Percentiles rank a stretch among this genome's conserved stretches.
Evolutionary conservation across 495 filamentous ascomycete genomes (phyloP).

Genomic region (Entonaema liquescens): DNA sequence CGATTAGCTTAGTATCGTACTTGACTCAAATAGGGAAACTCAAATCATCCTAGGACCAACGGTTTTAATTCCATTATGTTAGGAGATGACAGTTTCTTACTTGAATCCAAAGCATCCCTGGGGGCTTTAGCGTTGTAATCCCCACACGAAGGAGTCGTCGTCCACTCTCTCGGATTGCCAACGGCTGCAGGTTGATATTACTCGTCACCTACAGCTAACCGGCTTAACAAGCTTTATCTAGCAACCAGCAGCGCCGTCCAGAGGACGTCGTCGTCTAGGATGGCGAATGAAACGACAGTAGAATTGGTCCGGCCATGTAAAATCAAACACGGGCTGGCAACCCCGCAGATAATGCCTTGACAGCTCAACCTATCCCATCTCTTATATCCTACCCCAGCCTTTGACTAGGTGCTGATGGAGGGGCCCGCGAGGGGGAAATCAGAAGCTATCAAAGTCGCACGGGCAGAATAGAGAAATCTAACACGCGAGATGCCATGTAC

Average conservation of each 20-base stretch:
- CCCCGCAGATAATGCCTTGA: constrained; percentile 39
- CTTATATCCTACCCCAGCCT: constrained; percentile 34
- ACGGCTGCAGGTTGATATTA: constrained; percentile 21
- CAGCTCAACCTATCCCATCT: constrained; percentile 33
- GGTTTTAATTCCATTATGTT: neutral
- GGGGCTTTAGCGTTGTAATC: constrained; percentile 11
- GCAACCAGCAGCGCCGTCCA: constrained; percentile 16
- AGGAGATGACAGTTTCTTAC: constrained; percentile 20
- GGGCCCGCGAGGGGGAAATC: constrained; percentile 14
- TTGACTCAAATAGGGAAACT: constrained; percentile 30
- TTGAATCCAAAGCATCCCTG: constrained; percentile 20
- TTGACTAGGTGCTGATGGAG: constrained; percentile 34
- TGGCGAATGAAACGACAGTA: constrained; percentile 15
- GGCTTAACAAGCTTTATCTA: constrained; percentile 13
- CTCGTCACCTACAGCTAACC: constrained; percentile 38
- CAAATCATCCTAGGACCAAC: constrained; percentile 1
- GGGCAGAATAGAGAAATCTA: constrained; percentile 12
- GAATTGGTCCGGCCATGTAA: constrained; percentile 3
- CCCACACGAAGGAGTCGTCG: constrained; percentile 26
- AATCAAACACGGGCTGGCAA: constrained; percentile 16
- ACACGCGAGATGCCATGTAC: constrained; percentile 27
- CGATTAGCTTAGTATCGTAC: constrained; percentile 9
- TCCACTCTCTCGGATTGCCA: constrained; percentile 31
- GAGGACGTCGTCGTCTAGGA: constrained; percentile 20
- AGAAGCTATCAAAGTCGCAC: constrained; percentile 18